These are phyloP conservation scores for Daldinia concentrica DNA, from an alignment of 495 filamentous ascomycete genomes.

Conservation along the genomic window DNA sequence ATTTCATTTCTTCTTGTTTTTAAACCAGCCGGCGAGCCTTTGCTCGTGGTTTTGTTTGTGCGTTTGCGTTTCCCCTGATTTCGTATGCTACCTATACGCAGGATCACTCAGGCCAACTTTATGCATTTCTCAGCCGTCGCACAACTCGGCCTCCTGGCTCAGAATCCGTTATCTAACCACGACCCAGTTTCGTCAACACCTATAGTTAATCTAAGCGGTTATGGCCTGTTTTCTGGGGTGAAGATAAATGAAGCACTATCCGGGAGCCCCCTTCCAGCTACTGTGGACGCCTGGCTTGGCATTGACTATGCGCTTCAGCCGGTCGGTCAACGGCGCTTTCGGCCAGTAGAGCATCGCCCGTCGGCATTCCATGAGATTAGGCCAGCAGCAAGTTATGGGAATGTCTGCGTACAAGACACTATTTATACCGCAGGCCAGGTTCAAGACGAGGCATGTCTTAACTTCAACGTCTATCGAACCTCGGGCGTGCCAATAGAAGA, in stretches of 20 bases:
- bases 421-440: neutral
- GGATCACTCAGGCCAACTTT: neutral
- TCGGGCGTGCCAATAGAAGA: neutral
- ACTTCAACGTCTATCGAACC: slow-evolving; percentile 5
- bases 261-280: neutral
- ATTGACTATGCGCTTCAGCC: slow-evolving; percentile 10
- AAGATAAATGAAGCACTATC: neutral
- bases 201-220: slow-evolving; percentile 1
- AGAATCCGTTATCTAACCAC: neutral
- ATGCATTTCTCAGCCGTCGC: slow-evolving; percentile 9
- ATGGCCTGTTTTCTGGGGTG: neutral
- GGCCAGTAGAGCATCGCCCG: neutral
- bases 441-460: slow-evolving; percentile 6
- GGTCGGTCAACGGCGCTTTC: neutral
- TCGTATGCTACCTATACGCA: neutral
- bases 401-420: slow-evolving; percentile 4
- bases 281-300: slow-evolving; percentile 5
- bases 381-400: neutral
- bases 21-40: neutral
- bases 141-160: slow-evolving; percentile 7
- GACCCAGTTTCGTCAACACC: neutral
- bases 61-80: neutral
- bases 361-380: neutral
- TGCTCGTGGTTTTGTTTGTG: neutral
- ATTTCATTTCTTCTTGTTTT: neutral